Percentiles rank a stretch among this genome's conserved stretches.
phyloP scores from a whole-genome alignment of 116 monocot species.

The Iris pallida region DNA sequence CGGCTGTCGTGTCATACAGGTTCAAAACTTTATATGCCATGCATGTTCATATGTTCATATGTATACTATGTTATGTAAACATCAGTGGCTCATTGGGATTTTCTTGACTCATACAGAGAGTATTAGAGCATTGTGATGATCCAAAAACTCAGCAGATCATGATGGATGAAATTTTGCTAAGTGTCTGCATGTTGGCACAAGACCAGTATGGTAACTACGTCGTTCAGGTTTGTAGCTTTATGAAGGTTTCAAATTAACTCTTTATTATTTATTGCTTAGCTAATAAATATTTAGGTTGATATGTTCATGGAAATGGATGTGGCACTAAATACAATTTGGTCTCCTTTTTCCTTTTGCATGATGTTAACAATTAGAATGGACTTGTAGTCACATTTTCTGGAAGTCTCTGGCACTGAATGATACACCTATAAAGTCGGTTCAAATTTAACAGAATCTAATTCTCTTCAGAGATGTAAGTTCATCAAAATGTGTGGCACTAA shows the following conservation, averaged over 20 bases:
- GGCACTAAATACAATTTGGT: too few relatives aligned
- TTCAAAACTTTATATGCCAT: background rate
- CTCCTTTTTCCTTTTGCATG: too few relatives aligned
- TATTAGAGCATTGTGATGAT: slow-evolving; percentile 75
- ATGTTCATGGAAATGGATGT: too few relatives aligned
- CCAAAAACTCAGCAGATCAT: slow-evolving; percentile 57
- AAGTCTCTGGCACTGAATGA: too few relatives aligned
- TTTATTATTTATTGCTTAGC: too few relatives aligned
- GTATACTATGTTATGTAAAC: background rate
- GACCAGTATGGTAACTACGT: slow-evolving; percentile 93
- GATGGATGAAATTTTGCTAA: slow-evolving; percentile 74
- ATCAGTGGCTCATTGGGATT: background rate
- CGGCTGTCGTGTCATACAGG: slow-evolving; percentile 97
- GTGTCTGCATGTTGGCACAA: slow-evolving; percentile 58
- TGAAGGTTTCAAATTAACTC: background rate
- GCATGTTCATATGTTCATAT: background rate
- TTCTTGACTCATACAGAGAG: slow-evolving; percentile 40
- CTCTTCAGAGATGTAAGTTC: too few relatives aligned
- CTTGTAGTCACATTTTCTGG: too few relatives aligned
- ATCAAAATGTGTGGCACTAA: too few relatives aligned
- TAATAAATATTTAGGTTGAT: too few relatives aligned
- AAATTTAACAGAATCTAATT: too few relatives aligned
- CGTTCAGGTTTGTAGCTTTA: slow-evolving; percentile 53
- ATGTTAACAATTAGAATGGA: too few relatives aligned
- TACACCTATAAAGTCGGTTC: too few relatives aligned